A percentile compares a stretch with the other conserved stretches of the same genome.
These are phyloP conservation scores for Panicum miliaceum DNA, from an alignment of 176 grass and related monocot species.

Conservation along the genomic window DNA sequence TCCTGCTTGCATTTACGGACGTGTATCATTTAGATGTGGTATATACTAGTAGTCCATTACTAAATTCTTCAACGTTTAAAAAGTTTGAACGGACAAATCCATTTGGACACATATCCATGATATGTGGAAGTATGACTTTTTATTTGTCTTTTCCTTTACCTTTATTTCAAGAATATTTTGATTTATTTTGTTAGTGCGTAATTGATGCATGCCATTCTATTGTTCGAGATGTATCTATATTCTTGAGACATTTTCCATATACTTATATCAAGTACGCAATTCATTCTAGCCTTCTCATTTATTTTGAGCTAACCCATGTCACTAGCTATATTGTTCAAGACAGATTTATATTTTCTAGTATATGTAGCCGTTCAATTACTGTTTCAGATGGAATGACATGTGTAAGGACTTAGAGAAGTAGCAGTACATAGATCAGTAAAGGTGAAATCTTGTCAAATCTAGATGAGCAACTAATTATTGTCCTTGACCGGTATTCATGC, in stretches of 20 bases:
- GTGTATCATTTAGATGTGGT: neutral
- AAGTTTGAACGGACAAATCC: too few relatives aligned
- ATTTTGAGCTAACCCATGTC: neutral
- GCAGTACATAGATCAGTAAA: neutral
- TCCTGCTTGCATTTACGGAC: neutral
- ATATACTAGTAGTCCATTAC: neutral
- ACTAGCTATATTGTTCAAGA: neutral
- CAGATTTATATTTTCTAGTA: neutral
- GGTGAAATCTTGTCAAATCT: neutral
- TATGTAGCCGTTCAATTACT: neutral
- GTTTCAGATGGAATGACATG: neutral
- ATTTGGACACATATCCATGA: too few relatives aligned
- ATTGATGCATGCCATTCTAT: neutral
- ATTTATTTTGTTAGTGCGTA: neutral
- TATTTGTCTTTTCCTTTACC: neutral
- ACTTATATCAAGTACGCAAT: neutral
- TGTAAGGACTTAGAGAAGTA: neutral
- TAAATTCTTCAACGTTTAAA: neutral
- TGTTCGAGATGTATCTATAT: neutral
- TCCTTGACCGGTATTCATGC: slow-evolving; percentile 4
- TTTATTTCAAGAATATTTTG: neutral
- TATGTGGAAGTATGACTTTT: too few relatives aligned
- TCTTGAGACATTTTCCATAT: neutral
- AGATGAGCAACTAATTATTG: slow-evolving; percentile 2
- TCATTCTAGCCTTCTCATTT: neutral